Evolutionary conservation across 805 yeast species (phyloP).

Genomic region (Candida maltosa): DNA sequence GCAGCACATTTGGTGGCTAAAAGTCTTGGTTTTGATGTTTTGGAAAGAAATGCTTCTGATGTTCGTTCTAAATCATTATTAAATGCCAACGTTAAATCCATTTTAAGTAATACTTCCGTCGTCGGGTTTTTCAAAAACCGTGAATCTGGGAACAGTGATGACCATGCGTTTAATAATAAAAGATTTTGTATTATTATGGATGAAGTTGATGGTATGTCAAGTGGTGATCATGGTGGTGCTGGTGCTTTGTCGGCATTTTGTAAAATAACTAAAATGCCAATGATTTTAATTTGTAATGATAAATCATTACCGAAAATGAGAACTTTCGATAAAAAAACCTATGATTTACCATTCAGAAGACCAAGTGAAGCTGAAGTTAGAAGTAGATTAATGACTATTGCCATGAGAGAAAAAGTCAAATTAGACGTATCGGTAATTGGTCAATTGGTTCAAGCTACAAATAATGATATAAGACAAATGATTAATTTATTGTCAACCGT

Average conservation of each 20-base stretch:
- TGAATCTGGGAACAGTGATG: slow-evolving; percentile 24
- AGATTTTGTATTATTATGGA: slow-evolving; percentile 90
- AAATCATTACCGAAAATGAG: slow-evolving; percentile 91
- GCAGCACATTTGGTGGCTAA: slow-evolving; percentile 76
- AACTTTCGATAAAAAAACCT: slow-evolving; percentile 82
- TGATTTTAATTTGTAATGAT: slow-evolving; percentile 92
- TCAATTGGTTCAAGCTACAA: slow-evolving; percentile 78
- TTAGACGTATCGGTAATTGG: slow-evolving; percentile 80
- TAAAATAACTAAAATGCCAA: slow-evolving; percentile 79
- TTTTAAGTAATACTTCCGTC: slow-evolving; percentile 78
- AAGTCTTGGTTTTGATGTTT: slow-evolving; percentile 64
- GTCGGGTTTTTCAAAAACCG: slow-evolving; percentile 63
- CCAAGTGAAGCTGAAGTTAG: slow-evolving; percentile 82
- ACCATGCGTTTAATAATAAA: slow-evolving; percentile 36
- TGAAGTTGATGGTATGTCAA: slow-evolving; percentile 99
- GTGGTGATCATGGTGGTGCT: slow-evolving; percentile 98
- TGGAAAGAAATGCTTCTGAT: slow-evolving; percentile 84
- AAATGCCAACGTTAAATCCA: slow-evolving; percentile 63
- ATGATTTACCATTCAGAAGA: slow-evolving; percentile 81
- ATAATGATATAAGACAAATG: slow-evolving; percentile 91
- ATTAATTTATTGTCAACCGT: slow-evolving; percentile 85
- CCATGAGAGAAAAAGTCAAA: slow-evolving; percentile 77
- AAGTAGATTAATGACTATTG: slow-evolving; percentile 85
- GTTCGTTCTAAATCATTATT: slow-evolving; percentile 81
- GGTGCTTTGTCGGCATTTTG: slow-evolving; percentile 90